A percentile compares a stretch with the other conserved stretches of the same genome.
phyloP scores from a whole-genome alignment of 2,329 filamentous ascomycete genomes.

The Cordyceps tenuipes region DNA sequence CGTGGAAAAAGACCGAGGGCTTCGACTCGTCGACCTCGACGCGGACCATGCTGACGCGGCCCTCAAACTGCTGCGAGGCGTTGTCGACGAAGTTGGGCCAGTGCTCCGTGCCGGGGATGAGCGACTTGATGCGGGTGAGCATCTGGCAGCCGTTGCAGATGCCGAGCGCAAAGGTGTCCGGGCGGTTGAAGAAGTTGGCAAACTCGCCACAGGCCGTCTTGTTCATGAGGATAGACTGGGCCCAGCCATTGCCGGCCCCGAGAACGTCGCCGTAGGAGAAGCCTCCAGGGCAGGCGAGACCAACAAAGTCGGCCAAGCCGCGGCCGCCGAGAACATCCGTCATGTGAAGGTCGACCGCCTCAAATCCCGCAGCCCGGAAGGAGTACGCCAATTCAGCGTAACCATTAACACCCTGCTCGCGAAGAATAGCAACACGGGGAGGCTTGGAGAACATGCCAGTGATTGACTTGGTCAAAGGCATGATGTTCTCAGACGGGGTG shows the following conservation, averaged over 20 bases:
- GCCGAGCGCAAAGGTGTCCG: conserved; percentile 85
- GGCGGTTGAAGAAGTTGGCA: conserved; percentile 72
- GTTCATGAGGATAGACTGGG: conserved; percentile 85
- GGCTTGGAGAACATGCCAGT: conserved; percentile 44
- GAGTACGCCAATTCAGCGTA: conserved; percentile 98
- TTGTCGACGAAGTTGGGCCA: conserved; percentile 90
- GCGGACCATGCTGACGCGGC: conserved; percentile 72
- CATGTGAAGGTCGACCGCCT: conserved; percentile 93
- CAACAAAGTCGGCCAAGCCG: conserved; percentile 74
- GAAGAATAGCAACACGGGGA: conserved; percentile 80
- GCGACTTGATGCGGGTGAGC: conserved; percentile 65
- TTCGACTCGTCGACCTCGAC: conserved; percentile 51
- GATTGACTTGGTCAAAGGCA: conserved; percentile 48
- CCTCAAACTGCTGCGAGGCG: conserved; percentile 81
- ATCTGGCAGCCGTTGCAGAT: conserved; percentile 99
- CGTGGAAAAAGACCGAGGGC: conserved; percentile 79
- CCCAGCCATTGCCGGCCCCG: conserved; percentile 94
- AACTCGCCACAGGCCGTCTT: conserved; percentile 69
- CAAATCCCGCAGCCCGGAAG: conserved; percentile 85
- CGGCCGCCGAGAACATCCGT: conserved; percentile 77
- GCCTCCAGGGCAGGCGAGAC: conserved; percentile 88
- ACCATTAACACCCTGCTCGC: conserved; percentile 93
- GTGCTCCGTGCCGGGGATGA: conserved; percentile 74
- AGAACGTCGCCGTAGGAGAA: conserved; percentile 86
- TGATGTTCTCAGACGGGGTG: conserved; percentile 66